These are phyloP conservation scores for Mycotypha africana DNA, from an alignment of 371 early-diverging fungal genomes.

Conservation along the genomic window DNA sequence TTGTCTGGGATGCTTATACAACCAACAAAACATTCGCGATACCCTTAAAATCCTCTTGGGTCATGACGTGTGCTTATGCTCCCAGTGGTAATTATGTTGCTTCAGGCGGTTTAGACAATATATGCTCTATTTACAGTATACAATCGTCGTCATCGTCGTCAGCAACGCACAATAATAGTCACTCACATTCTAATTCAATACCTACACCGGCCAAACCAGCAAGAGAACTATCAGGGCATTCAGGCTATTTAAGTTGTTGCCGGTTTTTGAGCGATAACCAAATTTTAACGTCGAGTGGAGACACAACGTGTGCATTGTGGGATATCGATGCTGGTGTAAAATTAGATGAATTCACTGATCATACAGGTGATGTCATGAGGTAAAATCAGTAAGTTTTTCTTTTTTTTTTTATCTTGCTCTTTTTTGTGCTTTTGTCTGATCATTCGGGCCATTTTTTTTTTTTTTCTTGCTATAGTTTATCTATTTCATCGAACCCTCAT, in stretches of 20 bases:
- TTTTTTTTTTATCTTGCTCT: no score
- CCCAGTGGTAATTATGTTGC: constrained; percentile 96
- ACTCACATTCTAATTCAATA: no score
- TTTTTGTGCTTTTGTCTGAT: no score
- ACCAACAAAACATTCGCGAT: constrained; percentile 98
- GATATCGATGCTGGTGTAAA: constrained; percentile 96
- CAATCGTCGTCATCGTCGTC: constrained; percentile 86
- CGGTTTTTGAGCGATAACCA: constrained; percentile 92
- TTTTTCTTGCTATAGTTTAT: no score
- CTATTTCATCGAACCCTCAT: constrained; percentile 70
- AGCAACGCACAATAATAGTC: no score
- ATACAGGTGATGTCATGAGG: constrained; percentile 98
- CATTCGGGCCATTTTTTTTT: no score
- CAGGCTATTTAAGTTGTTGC: constrained; percentile 98
- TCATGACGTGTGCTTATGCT: constrained; percentile 98
- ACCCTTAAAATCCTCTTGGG: constrained; percentile 97
- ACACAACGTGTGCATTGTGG: constrained; percentile 99
- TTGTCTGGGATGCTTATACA: constrained; percentile 97
- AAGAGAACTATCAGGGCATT: constrained; percentile 90
- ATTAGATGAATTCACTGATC: constrained; percentile 91
- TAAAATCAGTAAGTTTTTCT: no score
- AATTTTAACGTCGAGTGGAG: constrained; percentile 92
- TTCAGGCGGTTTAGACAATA: constrained; percentile 98
- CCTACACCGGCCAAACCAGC: constrained; percentile 93
- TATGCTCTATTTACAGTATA: constrained; percentile 95